A percentile compares a stretch with the other conserved stretches of the same genome.
These are phyloP conservation scores for Penicillium mononematosum DNA, from an alignment of 495 filamentous ascomycete genomes.

Conservation along the genomic window DNA sequence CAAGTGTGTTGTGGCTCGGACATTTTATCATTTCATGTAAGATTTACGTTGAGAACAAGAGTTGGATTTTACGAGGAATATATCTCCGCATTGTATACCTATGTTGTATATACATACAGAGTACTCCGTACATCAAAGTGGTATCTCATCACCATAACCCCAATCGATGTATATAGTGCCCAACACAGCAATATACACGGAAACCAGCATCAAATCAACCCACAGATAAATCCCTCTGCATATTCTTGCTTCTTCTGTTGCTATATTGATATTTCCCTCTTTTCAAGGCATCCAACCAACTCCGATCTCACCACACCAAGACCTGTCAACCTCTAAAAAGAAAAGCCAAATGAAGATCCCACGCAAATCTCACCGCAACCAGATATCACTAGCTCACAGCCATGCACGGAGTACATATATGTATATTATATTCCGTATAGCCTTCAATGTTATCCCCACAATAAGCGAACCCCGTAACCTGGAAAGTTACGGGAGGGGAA, in stretches of 20 bases:
- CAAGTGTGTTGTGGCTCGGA: background rate
- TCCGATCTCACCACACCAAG: background rate
- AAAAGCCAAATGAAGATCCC: background rate
- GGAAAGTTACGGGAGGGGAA: constrained; percentile 27
- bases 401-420: background rate
- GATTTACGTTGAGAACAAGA: background rate
- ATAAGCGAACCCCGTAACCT: constrained; percentile 23
- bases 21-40: background rate
- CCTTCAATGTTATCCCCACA: background rate
- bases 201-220: background rate
- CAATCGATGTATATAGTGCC: background rate
- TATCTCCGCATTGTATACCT: no score
- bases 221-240: background rate
- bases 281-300: background rate
- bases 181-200: background rate
- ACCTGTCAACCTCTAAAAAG: background rate
- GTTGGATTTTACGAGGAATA: background rate
- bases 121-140: no score
- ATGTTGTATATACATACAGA: no score
- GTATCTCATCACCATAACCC: background rate
- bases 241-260: background rate
- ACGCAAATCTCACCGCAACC: background rate
- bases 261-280: background rate
- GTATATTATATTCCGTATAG: background rate
- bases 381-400: background rate